Evolutionary conservation across 129 eudicot species (phyloP), one percentile per base, ranked within the genome.

Genomic region (Lactuca sativa): DNA sequence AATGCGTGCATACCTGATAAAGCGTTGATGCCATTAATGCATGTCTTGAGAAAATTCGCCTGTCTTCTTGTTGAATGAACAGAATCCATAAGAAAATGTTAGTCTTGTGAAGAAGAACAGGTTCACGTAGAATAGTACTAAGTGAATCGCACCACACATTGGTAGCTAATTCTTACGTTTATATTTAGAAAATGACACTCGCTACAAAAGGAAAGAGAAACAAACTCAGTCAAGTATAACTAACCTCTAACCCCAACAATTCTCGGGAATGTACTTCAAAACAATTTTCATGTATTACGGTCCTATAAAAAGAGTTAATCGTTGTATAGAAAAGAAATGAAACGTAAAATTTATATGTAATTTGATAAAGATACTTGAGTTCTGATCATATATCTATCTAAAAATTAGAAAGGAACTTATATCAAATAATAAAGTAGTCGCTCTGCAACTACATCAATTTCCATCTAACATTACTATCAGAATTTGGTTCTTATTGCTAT

Each of bases 11-110:
- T 65, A 65, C 70, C 70, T 47, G 70, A 66, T 66, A 66, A 48
- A 66, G 70, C 70, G 6, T 66, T 66, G 70, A 66, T 66, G 70
- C 70, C 70, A 66, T 66, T 66, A 15, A 66, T 25, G 21, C 70
- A 66, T 7, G 70, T 44, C 56, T 66, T 66, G 58, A 66, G 70
- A 66, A 66, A 66, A 32, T 55, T 66, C 25, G 70, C 51, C 32
- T 66, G 57, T 51, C 51, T 66, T 51, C 43, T 9, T 66, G 16
- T 64, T 5, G 69, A 16, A 52, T 43, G 55, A 43, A 38, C 17
- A 10, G 30, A 18, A 13, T 30, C 40, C 70, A 66, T 65, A 21
- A 14, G 15, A 64, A 64, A 9, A 9, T 43, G 56, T 21, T 31
- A 40, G 14, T 64, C 52, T 44, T 44, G 52, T 0, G 52, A 44